Base-by-base conservation (phyloP, 805 yeast species). In the Cyberlindnera bimundalis region DNA sequence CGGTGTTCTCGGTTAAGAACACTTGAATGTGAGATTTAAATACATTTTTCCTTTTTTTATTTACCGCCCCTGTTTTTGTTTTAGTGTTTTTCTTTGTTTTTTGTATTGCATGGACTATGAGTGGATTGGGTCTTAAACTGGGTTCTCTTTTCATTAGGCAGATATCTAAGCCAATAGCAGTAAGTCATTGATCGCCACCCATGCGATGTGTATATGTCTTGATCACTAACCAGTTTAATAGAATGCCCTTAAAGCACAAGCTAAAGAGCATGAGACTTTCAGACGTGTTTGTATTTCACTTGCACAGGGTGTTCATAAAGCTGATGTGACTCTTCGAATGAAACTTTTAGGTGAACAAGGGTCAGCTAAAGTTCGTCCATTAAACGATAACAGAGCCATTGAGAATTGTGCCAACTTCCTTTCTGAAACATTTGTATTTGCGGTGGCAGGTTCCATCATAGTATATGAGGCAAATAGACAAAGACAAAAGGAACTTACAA, bases 351-450 rank as follows among this genome's bases (percentile, higher is more conserved):
- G 62, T 1, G 49, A 55, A 16, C 48, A 53, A n/a, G 55, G 51
- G 12, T 56, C 46, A 0, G 42, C 74, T 35, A 75, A 73, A 51
- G 74, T 86, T 8, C 72, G 95, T 35, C 95, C 95, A 0, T 70
- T 87, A 58, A 86, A 85, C 58, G 95, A 86, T 50, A 76, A 79
- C 11, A 81, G 78, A 54, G 96, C 96, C 27, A 74, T 88, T 31
- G 93, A 87, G 43, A 78, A 72, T 43, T 96, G 95, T 1, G 93
- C 95, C 32, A 82, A 73, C 42, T 78, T 86, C 56, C 63, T 87
- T 11, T 81, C 91, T 33, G 96, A 87, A 58, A 59, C 79, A 24
- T 82, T 87, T 54, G 78, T 87, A 15, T 87, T 88, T 52, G 66
- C 81, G 20, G 91, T 88, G 18, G 95, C 93, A 1, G 93, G 95